phyloP scores from a whole-genome alignment of 805 yeast genomes.

The Lachancea waltii region DNA sequence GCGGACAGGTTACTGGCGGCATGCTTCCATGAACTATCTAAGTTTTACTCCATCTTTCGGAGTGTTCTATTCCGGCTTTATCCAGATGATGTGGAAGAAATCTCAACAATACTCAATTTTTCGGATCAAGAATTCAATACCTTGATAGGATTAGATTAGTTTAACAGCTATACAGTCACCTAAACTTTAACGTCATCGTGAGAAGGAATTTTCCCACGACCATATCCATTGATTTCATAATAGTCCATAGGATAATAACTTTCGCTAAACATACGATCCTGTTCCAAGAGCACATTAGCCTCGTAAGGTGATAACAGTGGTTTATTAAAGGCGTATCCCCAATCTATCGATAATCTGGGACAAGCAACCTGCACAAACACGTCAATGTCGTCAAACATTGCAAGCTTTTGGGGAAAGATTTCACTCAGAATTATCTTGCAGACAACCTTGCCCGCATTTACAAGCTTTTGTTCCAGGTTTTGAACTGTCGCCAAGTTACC shows the following conservation, averaged over 20 bases:
- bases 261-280: constrained; percentile 59
- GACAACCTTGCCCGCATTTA: constrained; percentile 52
- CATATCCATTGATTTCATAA: constrained; percentile 83
- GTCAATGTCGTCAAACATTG: constrained; percentile 89
- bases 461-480: constrained; percentile 52
- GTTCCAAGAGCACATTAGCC: constrained; percentile 79
- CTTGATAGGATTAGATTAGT: constrained; percentile 60
- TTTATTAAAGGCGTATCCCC: constrained; percentile 96
- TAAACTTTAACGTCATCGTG: constrained; percentile 14
- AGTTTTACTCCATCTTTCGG: constrained; percentile 34
- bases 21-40: constrained; percentile 45
- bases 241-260: constrained; percentile 92
- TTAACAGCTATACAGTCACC: neutral
- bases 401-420: constrained; percentile 85
- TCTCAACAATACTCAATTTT: constrained; percentile 23
- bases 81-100: constrained; percentile 21
- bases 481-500: constrained; percentile 77
- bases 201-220: constrained; percentile 71
- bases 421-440: constrained; percentile 84
- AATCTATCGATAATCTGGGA: constrained; percentile 90
- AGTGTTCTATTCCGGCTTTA: constrained; percentile 32
- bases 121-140: constrained; percentile 51
- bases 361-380: constrained; percentile 97
- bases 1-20: constrained; percentile 48
- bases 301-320: constrained; percentile 95